phyloP scores from a whole-genome alignment of 2,329 filamentous ascomycete genomes.

The Xenoacremonium recifei region DNA sequence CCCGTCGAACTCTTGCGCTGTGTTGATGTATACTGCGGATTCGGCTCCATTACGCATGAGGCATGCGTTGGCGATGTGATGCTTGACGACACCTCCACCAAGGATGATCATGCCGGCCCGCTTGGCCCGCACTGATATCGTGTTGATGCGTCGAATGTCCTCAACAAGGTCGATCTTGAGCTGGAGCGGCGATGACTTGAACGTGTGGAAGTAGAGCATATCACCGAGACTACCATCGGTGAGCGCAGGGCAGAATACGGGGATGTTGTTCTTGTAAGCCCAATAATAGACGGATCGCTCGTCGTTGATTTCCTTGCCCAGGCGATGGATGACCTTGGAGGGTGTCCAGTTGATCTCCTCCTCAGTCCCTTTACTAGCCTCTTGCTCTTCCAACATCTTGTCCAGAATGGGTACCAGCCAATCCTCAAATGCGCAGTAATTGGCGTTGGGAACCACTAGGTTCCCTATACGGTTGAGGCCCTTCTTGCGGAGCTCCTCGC shows the following conservation, averaged over 20 bases:
- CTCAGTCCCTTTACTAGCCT: slow-evolving; percentile 68
- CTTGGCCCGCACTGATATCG: slow-evolving; percentile 82
- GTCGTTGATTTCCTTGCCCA: slow-evolving; percentile 93
- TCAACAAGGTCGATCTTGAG: slow-evolving; percentile 89
- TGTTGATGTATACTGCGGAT: slow-evolving; percentile 97
- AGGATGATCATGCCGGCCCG: slow-evolving; percentile 93
- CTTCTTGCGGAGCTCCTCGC: slow-evolving; percentile 74
- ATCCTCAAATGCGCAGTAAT: slow-evolving; percentile 95
- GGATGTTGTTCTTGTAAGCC: slow-evolving; percentile 96
- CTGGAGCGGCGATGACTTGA: slow-evolving; percentile 78
- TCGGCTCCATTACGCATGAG: slow-evolving; percentile 97
- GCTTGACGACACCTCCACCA: slow-evolving; percentile 93
- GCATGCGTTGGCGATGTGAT: slow-evolving; percentile 97
- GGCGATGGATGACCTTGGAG: slow-evolving; percentile 82
- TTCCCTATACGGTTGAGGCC: slow-evolving; percentile 97
- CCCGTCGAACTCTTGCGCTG: slow-evolving; percentile 94
- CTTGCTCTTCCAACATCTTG: slow-evolving; percentile 89
- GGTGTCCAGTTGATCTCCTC: slow-evolving; percentile 87
- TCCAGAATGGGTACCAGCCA: slow-evolving; percentile 97
- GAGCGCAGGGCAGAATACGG: slow-evolving; percentile 92
- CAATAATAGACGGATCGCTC: slow-evolving; percentile 93
- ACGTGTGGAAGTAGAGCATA: slow-evolving; percentile 99
- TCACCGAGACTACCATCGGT: slow-evolving; percentile 95
- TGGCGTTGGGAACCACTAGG: slow-evolving; percentile 90
- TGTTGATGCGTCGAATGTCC: slow-evolving; percentile 92